These are phyloP conservation scores for Solanum chilense DNA, from an alignment of 257 asterid species.

Conservation along the genomic window DNA sequence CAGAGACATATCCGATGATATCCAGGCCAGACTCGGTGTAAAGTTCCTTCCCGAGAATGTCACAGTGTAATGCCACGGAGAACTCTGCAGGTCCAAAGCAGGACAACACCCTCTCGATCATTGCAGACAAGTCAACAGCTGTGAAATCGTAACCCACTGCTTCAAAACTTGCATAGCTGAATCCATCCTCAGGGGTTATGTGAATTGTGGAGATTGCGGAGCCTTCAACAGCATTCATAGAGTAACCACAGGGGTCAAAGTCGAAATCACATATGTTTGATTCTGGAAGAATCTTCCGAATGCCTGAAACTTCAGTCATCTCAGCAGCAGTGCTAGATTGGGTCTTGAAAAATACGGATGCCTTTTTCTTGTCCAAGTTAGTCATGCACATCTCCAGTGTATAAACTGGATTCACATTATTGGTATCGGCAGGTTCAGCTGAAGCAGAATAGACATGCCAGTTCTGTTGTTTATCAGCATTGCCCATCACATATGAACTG, in stretches of 20 bases:
- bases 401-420: slow-evolving; percentile 18
- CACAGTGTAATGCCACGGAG: slow-evolving; percentile 53
- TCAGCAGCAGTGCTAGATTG: slow-evolving; percentile 43
- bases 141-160: slow-evolving; percentile 62
- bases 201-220: slow-evolving; percentile 60
- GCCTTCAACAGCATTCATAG: slow-evolving; percentile 70
- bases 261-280: slow-evolving; percentile 69
- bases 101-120: slow-evolving; percentile 57
- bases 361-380: slow-evolving; percentile 46
- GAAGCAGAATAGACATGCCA: slow-evolving; percentile 82
- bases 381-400: slow-evolving; percentile 92
- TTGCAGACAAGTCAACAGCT: slow-evolving; percentile 15
- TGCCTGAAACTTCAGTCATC: slow-evolving; percentile 70
- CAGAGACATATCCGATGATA: slow-evolving; percentile 34
- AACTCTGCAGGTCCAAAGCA: slow-evolving; percentile 66
- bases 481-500: slow-evolving; percentile 55
- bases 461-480: slow-evolving; percentile 32
- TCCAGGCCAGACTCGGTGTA: slow-evolving; percentile 15
- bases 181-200: slow-evolving; percentile 75
- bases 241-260: slow-evolving; percentile 82
- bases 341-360: slow-evolving; percentile 57
- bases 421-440: slow-evolving; percentile 13
- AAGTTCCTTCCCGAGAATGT: slow-evolving; percentile 24
- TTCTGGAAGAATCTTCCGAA: slow-evolving; percentile 53
- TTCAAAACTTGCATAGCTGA: slow-evolving; percentile 86